Conservation (phyloP, 176 grass and related monocot genomes). For the Rhynchospora pubera region DNA sequence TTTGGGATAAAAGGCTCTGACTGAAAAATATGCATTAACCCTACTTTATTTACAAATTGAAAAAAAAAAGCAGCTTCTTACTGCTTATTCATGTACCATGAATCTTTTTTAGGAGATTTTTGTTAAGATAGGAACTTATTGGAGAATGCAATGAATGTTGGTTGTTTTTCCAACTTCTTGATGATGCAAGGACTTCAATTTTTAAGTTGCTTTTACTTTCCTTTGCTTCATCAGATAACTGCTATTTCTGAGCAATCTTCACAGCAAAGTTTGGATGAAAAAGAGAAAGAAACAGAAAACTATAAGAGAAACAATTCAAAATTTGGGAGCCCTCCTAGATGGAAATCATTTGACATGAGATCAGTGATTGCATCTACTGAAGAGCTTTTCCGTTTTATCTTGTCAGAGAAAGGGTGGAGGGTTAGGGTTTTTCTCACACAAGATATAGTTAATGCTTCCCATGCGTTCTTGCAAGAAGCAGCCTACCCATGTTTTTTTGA, state of each 20-base stretch:
- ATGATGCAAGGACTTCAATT: neutral
- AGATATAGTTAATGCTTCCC: slow-evolving; percentile 71
- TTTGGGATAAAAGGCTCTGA: no score
- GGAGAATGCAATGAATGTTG: neutral
- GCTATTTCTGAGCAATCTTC: slow-evolving; percentile 79
- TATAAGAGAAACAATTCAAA: slow-evolving; percentile 22
- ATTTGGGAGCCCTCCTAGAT: slow-evolving; percentile 22
- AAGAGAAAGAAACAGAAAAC: slow-evolving; percentile 31
- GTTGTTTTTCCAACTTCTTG: neutral
- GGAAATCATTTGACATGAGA: slow-evolving; percentile 90
- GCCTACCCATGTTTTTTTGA: slow-evolving; percentile 55
- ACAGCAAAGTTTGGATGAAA: slow-evolving; percentile 18
- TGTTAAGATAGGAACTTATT: neutral
- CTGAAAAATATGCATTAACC: neutral
- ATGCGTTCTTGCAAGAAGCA: slow-evolving; percentile 71
- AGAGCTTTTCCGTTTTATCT: slow-evolving; percentile 78
- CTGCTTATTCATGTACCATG: neutral
- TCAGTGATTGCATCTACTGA: slow-evolving; percentile 89
- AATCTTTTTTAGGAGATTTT: neutral
- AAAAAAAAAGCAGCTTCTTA: neutral
- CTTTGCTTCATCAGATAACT: slow-evolving; percentile 49
- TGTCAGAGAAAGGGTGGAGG: slow-evolving; percentile 88
- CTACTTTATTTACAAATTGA: neutral
- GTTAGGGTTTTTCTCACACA: slow-evolving; percentile 88
- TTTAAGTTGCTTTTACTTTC: neutral